Evolutionary conservation across 257 asterid species (phyloP), one percentile per base, ranked within the genome.

Genomic region (Solanum chmielewskii): DNA sequence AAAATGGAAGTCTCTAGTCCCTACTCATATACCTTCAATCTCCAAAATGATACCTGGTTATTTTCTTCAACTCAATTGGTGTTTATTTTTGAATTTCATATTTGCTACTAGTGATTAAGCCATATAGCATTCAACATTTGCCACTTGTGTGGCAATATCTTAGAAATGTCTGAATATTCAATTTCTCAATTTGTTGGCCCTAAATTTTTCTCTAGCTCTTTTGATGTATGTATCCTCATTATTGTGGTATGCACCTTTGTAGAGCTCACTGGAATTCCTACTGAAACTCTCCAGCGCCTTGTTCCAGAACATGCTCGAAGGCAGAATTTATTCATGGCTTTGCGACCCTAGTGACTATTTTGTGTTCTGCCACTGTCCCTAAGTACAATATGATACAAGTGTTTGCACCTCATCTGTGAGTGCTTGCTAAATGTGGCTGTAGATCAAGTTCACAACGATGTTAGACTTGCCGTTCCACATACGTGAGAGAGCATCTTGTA

Each of bases 261-360:
- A 96, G 99, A 96, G 93, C 97, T 96, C 92, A 92, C 94, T 6
- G 94, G 97, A 74, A 91, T 96, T 75, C 95, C 98, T 86, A 88
- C 93, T 13, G 98, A 95, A n/a, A 95, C 95, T 42, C 88, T 94
- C 88, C 93, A 93, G 71, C 98, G 98, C 47, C 98, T 96, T 86
- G 92, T 96, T 87, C 99, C 99, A 15, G 99, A 95, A 92, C 98
- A 96, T 88, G 99, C 99, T 41, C 93, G 97, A 91, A 93, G 95
- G 93, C 98, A 96, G 93, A 96, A 94, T 92, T 91, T 93, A 91
- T 96, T 96, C 93, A 95, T 96, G 99, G 99, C 99, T 74, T 94
- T 96, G 89, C 95, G 95, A 89, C 89, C 98, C 25, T 95, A 92
- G 88, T 83, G 77, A 23, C 88, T 44, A 69, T 44, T 76, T 59